phyloP scores from a whole-genome alignment of 345 rosid species.

The Citrus sinensis region DVS_A1.0 CM039164.1:28659501-28660000 shows the following conservation, averaged over 20 bases:
- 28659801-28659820: conserved; percentile 83
- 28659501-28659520: neutral
- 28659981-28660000: neutral
- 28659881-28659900: conserved; percentile 69
- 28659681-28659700: conserved; percentile 34
- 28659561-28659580: conserved; percentile 17
- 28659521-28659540: neutral
- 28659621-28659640: conserved; percentile 13
- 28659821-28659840: conserved; percentile 68
- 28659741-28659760: conserved; percentile 31
- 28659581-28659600: conserved; percentile 19
- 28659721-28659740: conserved; percentile 20
- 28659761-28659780: conserved; percentile 49
- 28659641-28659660: conserved; percentile 9
- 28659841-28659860: conserved; percentile 83
- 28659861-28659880: conserved; percentile 92
- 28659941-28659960: neutral
- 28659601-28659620: neutral
- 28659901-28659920: conserved; percentile 99
- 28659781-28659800: conserved; percentile 88
- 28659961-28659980: neutral
- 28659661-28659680: conserved; percentile 24
- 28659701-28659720: conserved; percentile 35
- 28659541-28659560: neutral
- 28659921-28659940: conserved; percentile 28